These are phyloP conservation scores for Lodderomyces oxycetoniae DNA, from an alignment of 1,139 yeast genomes.

Conservation along the genomic window DNA sequence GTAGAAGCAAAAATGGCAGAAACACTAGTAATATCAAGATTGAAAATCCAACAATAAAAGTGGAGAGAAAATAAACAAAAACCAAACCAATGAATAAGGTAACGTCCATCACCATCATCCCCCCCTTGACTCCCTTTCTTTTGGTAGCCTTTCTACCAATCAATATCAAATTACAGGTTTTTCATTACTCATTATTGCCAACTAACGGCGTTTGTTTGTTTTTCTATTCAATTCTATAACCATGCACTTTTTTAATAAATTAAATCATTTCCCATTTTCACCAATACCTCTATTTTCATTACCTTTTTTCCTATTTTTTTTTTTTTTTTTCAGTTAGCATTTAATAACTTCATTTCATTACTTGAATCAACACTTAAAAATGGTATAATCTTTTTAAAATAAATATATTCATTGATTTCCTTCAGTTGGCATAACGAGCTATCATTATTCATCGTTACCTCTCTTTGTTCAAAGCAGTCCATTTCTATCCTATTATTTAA, in stretches of 20 bases:
- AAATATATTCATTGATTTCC: conserved; percentile 27
- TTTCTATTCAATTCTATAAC: too few relatives aligned
- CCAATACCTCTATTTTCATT: neutral
- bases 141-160: too few relatives aligned
- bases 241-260: neutral
- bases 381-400: conserved; percentile 38
- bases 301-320: neutral
- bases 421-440: too few relatives aligned
- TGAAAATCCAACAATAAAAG: neutral
- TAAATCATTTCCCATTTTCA: neutral
- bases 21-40: neutral
- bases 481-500: conserved; percentile 37
- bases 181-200: too few relatives aligned
- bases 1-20: neutral
- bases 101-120: too few relatives aligned
- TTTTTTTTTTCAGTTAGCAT: conserved; percentile 25
- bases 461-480: conserved; percentile 16
- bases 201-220: too few relatives aligned
- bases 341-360: conserved; percentile 35
- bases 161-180: too few relatives aligned
- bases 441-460: neutral
- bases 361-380: conserved; percentile 38
- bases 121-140: too few relatives aligned
- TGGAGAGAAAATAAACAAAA: neutral
- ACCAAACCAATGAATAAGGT: too few relatives aligned